phyloP scores from a whole-genome alignment of 768 basidiomycete genomes.

The Phylloporus arenicola region DNA sequence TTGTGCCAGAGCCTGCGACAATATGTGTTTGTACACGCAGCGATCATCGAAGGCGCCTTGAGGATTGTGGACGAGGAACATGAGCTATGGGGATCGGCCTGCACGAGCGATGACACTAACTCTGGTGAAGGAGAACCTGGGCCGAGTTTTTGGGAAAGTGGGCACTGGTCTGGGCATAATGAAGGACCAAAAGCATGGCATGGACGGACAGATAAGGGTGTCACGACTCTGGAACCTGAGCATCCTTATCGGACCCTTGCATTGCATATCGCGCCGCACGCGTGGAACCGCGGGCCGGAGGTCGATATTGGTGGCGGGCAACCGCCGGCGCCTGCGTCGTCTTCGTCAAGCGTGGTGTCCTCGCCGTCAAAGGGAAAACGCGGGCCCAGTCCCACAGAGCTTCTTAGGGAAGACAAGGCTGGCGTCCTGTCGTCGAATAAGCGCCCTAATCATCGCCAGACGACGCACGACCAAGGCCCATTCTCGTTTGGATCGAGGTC shows the following conservation, averaged over 20 bases:
- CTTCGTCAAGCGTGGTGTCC: constrained; percentile 13
- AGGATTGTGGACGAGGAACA: constrained; percentile 71
- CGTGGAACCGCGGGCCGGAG: constrained; percentile 4
- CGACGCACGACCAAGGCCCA: constrained; percentile 7
- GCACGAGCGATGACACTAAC: constrained; percentile 20
- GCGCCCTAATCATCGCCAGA: constrained; percentile 58
- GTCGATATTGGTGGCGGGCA: constrained; percentile 3
- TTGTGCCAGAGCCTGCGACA: constrained; percentile 91
- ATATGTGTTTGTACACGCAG: constrained; percentile 90
- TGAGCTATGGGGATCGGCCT: constrained; percentile 29
- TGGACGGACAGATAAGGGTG: not conserved
- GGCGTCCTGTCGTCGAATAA: constrained; percentile 56
- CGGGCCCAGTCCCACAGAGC: constrained; percentile 66
- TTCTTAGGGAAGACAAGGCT: constrained; percentile 53
- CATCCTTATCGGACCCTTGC: constrained; percentile 6
- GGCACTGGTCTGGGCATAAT: constrained; percentile 16
- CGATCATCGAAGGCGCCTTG: constrained; percentile 75
- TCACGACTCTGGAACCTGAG: not conserved
- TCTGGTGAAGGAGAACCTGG: constrained; percentile 9
- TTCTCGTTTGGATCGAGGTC: constrained; percentile 12
- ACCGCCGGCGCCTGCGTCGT: constrained; percentile 4
- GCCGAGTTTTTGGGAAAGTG: constrained; percentile 5
- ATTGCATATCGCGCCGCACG: constrained; percentile 4
- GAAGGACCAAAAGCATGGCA: constrained; percentile 9
- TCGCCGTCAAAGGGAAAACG: constrained; percentile 53